Conservation (phyloP, 2,329 filamentous ascomycete species). For the Arthrobotrys conoides region DNA sequence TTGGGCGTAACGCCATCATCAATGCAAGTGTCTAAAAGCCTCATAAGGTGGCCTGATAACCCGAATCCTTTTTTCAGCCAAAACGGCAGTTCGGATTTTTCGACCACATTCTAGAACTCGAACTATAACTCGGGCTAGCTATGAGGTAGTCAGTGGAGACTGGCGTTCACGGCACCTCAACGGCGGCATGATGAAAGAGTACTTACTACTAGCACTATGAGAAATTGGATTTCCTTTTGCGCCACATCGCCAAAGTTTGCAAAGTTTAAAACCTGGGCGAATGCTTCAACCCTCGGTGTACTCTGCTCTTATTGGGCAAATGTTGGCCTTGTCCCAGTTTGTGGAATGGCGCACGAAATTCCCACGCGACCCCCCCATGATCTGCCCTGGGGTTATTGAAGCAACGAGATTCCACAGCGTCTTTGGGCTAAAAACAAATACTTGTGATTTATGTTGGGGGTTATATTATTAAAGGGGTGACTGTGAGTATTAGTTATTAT, state of each 20-base stretch:
- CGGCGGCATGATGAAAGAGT: constrained; percentile 17
- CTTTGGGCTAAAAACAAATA: constrained; percentile 5
- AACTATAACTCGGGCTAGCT: constrained; percentile 1
- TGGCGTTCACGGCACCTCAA: background rate
- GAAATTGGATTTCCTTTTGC: constrained; percentile 11
- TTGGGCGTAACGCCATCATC: constrained; percentile 14
- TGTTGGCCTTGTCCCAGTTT: constrained; percentile 15
- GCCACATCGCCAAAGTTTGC: constrained; percentile 22
- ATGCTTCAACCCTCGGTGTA: constrained; percentile 12
- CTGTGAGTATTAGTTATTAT: background rate
- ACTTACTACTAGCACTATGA: background rate
- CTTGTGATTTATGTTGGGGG: background rate
- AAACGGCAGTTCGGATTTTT: constrained; percentile 24
- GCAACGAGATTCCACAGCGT: background rate
- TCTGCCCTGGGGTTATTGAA: constrained; percentile 9
- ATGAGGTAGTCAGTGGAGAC: constrained; percentile 12
- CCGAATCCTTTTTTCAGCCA: constrained; percentile 6
- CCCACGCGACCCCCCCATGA: constrained; percentile 60
- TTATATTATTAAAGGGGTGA: constrained; percentile 7
- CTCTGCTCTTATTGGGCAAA: constrained; percentile 10
- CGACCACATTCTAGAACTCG: constrained; percentile 51
- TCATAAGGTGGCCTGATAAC: constrained; percentile 27
- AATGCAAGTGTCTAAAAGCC: constrained; percentile 20
- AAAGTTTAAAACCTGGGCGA: constrained; percentile 7
- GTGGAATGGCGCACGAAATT: constrained; percentile 55